Percentiles rank a stretch among this genome's conserved stretches.
phyloP scores from a whole-genome alignment of 148 eudicot species.

The Pouteria glomerata region DNA sequence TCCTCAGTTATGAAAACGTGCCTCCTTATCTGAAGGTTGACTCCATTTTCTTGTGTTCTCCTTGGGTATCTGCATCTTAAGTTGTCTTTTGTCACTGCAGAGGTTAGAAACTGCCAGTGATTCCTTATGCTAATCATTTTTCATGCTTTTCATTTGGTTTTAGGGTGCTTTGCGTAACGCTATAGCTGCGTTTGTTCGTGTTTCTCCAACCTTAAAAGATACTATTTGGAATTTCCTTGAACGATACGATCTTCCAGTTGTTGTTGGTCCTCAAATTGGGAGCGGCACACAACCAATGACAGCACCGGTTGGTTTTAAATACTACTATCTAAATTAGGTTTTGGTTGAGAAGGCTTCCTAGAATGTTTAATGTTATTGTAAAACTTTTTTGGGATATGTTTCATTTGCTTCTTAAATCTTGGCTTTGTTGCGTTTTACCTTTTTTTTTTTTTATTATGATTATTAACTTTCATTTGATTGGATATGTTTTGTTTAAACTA shows the following conservation, averaged over 20 bases:
- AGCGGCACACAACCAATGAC: conserved; percentile 39
- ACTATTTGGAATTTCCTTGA: conserved; percentile 87
- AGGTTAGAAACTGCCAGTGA: neutral
- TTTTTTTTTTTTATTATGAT: too few species aligned
- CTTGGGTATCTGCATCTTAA: neutral
- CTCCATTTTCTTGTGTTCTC: neutral
- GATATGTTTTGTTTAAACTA: neutral
- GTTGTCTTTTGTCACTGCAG: neutral
- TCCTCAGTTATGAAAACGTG: conserved; percentile 95
- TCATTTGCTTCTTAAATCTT: neutral
- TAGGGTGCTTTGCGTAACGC: conserved; percentile 90
- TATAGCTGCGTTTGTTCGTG: conserved; percentile 63
- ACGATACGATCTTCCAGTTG: conserved; percentile 97
- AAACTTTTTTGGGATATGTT: neutral
- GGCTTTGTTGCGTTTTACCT: neutral
- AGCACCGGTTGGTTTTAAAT: conserved; percentile 48
- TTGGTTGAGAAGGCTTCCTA: neutral
- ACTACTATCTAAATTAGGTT: neutral
- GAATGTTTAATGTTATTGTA: neutral
- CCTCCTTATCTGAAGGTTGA: conserved; percentile 91
- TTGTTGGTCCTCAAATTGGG: conserved; percentile 69
- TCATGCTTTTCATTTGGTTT: conserved; percentile 12
- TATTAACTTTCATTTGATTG: neutral
- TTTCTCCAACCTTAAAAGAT: conserved; percentile 75
- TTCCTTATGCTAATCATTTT: conserved; percentile 4